Evolutionary conservation across 2,329 filamentous ascomycete genomes (phyloP), one percentile per base, ranked within the genome.

Genomic region (Phaeosphaeria sp.): DNA sequence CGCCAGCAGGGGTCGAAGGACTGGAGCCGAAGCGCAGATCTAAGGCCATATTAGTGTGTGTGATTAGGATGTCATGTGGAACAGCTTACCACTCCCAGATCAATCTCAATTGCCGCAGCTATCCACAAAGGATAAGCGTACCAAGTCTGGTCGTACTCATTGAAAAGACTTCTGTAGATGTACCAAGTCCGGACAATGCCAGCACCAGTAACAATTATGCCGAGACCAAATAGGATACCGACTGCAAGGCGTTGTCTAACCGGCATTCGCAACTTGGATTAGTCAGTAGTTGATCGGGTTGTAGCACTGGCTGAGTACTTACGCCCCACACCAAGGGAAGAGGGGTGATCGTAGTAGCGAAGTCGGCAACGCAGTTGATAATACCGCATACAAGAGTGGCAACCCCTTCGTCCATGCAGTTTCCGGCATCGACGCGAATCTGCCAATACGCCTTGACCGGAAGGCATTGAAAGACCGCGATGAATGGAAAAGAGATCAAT

Each of bases 71-170:
- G 13, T 21, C 33, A 8, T 40, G 1, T 44, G 36, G 43, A 30
- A 40, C 6, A 36, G 45, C 18, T 21, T 64, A 81, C 78, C n/a
- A 82, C 75, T 9, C 78, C 80, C 6, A 82, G 58, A 56, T 82
- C 79, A 8, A 82, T 78, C 61, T 82, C 80, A 2, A 82, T 75
- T 0, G 78, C 76, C 4, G 80, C 79, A 44, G 74, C 74, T n/a
- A 82, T 81, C 78, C 80, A 82, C 0, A 82, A 65, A 6, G 78
- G 78, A 67, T 79, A 81, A 4, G 77, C 71, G 52, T 74, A 78
- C 80, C 80, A 82, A 2, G 79, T 80, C 53, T 75, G 73, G 51
- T 82, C 80, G 57, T 78, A 81, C 51, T 73, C 77, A 2, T 60
- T 63, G 6, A 81, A 70, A 6, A 82, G 61, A 17, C 73, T 74